Evolutionary conservation across 1,284 basidiomycete species (phyloP), one percentile per base, ranked within the genome.

Genomic region (Ustilago crameri): DNA sequence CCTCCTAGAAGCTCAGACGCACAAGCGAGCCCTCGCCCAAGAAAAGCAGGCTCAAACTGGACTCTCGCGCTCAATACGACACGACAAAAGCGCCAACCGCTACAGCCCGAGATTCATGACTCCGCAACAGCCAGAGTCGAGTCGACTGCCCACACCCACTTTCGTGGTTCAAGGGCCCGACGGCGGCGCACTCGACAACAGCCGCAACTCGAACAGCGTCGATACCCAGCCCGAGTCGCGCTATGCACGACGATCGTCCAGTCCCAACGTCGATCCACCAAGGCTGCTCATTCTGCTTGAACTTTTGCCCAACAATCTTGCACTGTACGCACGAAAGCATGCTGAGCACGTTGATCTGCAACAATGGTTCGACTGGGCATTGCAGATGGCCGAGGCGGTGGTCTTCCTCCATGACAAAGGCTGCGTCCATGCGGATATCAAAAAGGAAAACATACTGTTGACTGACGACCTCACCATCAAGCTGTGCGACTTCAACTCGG

Each of bases 401-500:
- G 65, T 59, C 41, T 83, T 78, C 55, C 66, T 82, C 3, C 81
- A 83, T 54, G 49, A 27, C 0, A 66, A 69, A 9, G 80, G 79
- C 10, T 80, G 77, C 40, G 71, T 81, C 5, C 81, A 83, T 41
- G 74, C 75, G 10, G 81, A 83, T 52, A 71, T 83, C 50, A 83
- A 83, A 59, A 74, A 76, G 51, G 79, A 83, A 47, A 83, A 83
- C 51, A 75, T 81, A 50, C 63, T 82, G 35, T 51, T 82, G 26
- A 72, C 78, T 15, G 60, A 70, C n/a, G 62, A 72, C 15, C 68
- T 80, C 34, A 22, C 60, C 15, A 57, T 79, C 49, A 82, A 82
- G 57, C 60, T 83, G 3, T 81, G 79, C 59, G 81, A 83, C 43
- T 82, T 83, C 38, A 79, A 79, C 38, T 80, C 80, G 17, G 80